These are phyloP conservation scores for Phycomyces nitens DNA, from an alignment of 192 early-diverging fungal genomes.

Conservation along the genomic window DNA sequence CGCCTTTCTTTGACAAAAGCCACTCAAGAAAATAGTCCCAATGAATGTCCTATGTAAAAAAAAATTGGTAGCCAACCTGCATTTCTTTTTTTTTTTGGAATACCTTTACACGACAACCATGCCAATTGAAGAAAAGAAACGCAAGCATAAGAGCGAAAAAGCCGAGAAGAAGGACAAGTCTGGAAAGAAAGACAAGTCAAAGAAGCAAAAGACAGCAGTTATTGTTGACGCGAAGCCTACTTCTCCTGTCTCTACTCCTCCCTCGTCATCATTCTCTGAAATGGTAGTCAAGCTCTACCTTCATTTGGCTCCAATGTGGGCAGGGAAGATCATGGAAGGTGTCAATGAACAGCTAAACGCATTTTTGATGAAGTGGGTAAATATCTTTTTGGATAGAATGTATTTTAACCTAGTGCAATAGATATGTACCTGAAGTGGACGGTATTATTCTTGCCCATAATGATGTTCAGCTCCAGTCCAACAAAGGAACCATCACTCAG, in stretches of 20 bases:
- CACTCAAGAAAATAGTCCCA: slow-evolving; percentile 4
- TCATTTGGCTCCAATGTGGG: slow-evolving; percentile 65
- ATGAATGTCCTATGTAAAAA: background rate
- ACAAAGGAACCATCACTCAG: slow-evolving; percentile 65
- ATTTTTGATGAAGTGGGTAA: slow-evolving; percentile 68
- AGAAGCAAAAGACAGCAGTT: background rate
- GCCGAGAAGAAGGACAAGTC: slow-evolving; percentile 7
- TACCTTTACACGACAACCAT: slow-evolving; percentile 6
- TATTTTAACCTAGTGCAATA: slow-evolving; percentile 22
- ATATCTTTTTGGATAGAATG: slow-evolving; percentile 1
- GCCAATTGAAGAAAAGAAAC: slow-evolving; percentile 24
- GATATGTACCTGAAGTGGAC: slow-evolving; percentile 81
- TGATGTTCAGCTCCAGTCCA: slow-evolving; percentile 55
- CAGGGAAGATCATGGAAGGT: slow-evolving; percentile 52
- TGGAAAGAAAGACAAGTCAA: slow-evolving; percentile 19
- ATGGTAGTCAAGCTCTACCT: slow-evolving; percentile 44
- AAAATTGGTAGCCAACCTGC: background rate
- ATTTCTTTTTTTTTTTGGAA: background rate
- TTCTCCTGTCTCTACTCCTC: background rate
- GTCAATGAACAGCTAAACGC: slow-evolving; percentile 61
- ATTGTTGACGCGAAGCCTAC: slow-evolving; percentile 12
- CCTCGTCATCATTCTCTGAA: slow-evolving; percentile 31
- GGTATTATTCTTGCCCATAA: slow-evolving; percentile 84
- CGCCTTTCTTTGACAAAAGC: background rate
- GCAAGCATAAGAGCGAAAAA: slow-evolving; percentile 27